phyloP scores from a whole-genome alignment of 2,329 filamentous ascomycete genomes.

The Venturia pyrina region DNA sequence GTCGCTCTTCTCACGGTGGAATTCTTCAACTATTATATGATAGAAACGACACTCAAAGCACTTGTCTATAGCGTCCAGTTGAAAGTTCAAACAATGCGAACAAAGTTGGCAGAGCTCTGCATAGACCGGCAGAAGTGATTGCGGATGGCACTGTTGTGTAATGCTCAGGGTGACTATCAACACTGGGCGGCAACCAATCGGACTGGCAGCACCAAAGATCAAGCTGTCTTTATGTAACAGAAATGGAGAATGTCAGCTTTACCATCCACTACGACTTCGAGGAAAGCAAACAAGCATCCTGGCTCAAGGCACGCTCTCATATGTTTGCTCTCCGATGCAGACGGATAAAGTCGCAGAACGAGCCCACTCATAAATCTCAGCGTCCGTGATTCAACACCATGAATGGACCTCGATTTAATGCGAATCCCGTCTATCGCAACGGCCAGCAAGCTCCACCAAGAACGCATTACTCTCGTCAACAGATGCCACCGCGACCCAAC shows the following conservation, averaged over 20 bases:
- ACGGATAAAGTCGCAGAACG: not conserved
- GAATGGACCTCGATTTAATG: not conserved
- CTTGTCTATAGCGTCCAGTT: no score
- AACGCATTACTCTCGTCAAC: not conserved
- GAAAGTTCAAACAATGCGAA: no score
- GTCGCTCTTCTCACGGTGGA: no score
- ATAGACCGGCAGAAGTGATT: no score
- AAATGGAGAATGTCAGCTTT: not conserved
- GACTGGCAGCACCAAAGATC: not conserved
- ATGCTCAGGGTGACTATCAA: not conserved
- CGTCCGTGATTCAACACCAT: not conserved
- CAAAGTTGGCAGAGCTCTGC: no score
- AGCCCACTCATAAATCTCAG: not conserved
- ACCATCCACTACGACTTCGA: not conserved
- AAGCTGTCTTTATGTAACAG: not conserved
- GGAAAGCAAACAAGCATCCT: not conserved
- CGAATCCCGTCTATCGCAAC: not conserved
- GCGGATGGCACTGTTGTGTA: no score
- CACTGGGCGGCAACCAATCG: not conserved
- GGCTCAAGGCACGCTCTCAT: not conserved
- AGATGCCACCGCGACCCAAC: not conserved
- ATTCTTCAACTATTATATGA: no score
- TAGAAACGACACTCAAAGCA: no score
- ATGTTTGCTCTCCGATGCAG: not conserved
- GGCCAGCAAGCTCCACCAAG: not conserved